phyloP scores from a whole-genome alignment of 225 moss, liverwort and hornwort genomes.

The Antitrichia curtipendula region DNA sequence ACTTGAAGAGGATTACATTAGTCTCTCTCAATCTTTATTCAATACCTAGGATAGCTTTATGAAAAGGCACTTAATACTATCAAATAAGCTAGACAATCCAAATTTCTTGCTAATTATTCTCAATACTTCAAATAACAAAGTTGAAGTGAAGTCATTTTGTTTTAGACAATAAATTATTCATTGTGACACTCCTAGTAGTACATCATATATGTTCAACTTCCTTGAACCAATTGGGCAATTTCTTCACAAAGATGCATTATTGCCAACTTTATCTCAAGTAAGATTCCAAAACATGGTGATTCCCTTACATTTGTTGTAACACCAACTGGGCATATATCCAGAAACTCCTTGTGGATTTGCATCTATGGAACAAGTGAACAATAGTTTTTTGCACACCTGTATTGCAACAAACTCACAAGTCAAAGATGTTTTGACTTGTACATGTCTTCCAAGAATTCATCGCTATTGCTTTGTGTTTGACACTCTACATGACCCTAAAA shows the following conservation, averaged over 20 bases:
- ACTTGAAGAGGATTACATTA: neutral
- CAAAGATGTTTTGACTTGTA: neutral
- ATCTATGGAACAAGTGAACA: accelerated
- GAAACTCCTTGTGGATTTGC: accelerated
- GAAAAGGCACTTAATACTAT: neutral
- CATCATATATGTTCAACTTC: neutral
- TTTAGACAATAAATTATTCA: too few species aligned
- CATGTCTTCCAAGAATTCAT: accelerated
- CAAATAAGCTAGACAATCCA: neutral
- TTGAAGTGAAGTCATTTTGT: neutral
- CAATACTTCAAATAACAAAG: accelerated
- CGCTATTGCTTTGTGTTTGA: accelerated
- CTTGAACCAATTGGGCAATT: accelerated
- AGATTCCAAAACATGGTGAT: neutral
- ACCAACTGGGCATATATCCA: accelerated
- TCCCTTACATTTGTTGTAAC: neutral
- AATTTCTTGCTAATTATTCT: neutral
- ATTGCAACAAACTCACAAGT: accelerated
- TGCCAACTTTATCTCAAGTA: neutral
- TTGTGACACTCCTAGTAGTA: neutral
- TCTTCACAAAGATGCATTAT: neutral
- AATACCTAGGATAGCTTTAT: neutral
- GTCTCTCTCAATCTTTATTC: neutral
- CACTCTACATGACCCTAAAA: neutral
- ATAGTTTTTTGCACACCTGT: accelerated